A percentile compares a stretch with the other conserved stretches of the same genome.
Conservation (phyloP, 148 eudicot species). For the Chenopodium quinoa region DNA sequence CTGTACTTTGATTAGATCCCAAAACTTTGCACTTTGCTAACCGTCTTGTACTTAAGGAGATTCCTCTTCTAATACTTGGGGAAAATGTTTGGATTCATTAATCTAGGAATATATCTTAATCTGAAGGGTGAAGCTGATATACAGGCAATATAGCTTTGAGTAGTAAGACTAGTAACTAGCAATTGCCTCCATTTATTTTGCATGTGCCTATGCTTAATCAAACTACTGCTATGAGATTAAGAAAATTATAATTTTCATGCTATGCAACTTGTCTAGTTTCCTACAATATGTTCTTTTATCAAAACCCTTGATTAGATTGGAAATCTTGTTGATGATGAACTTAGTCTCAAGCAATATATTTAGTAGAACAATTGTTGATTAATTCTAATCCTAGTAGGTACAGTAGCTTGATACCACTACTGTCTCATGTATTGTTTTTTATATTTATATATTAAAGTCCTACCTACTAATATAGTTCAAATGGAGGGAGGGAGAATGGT, state of each 20-base stretch:
- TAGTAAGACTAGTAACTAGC: neutral
- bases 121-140: neutral
- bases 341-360: too few relatives aligned
- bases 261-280: too few relatives aligned
- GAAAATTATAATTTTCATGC: too few relatives aligned
- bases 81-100: too few relatives aligned
- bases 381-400: neutral
- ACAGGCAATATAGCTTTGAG: neutral
- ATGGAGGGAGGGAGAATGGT: slow-evolving; percentile 3
- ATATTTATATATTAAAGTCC: neutral
- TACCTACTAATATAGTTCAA: neutral
- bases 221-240: neutral
- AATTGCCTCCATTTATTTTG: neutral
- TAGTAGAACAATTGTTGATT: too few relatives aligned
- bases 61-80: neutral
- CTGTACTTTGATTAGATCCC: neutral
- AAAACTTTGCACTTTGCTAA: neutral
- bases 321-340: too few relatives aligned
- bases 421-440: slow-evolving; percentile 6
- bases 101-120: too few relatives aligned
- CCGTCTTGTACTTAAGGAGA: neutral
- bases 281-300: too few relatives aligned
- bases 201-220: neutral
- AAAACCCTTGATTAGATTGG: too few relatives aligned
- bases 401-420: neutral